A percentile compares a stretch with the other conserved stretches of the same genome.
Evolutionary conservation across 805 yeast species (phyloP).

Genomic region (Saturnispora sanitii): DNA sequence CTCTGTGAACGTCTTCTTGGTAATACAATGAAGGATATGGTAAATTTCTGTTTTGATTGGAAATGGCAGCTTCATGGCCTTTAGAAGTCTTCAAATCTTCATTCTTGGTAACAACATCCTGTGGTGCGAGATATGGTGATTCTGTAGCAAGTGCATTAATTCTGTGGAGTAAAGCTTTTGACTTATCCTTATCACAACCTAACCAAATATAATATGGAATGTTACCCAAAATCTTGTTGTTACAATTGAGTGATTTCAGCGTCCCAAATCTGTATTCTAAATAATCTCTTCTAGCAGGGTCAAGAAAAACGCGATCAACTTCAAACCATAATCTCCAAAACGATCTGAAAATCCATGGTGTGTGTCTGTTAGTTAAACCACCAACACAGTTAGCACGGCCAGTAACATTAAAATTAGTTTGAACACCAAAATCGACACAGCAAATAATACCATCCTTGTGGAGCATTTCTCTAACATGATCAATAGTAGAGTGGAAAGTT

Average conservation of each 20-base stretch:
- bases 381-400: slow-evolving; percentile 71
- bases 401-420: slow-evolving; percentile 49
- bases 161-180: slow-evolving; percentile 39
- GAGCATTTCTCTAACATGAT: slow-evolving; percentile 47
- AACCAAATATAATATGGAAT: slow-evolving; percentile 82
- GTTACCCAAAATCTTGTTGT: slow-evolving; percentile 55
- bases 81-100: slow-evolving; percentile 39
- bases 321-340: slow-evolving; percentile 89
- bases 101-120: slow-evolving; percentile 20
- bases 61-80: slow-evolving; percentile 70
- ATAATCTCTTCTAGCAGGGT: slow-evolving; percentile 73
- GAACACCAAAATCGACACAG: slow-evolving; percentile 76
- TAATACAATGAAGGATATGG: slow-evolving; percentile 78
- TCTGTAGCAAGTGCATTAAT: slow-evolving; percentile 70
- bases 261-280: slow-evolving; percentile 79
- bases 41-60: slow-evolving; percentile 49
- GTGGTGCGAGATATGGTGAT: slow-evolving; percentile 70
- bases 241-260: slow-evolving; percentile 58
- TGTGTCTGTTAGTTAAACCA: slow-evolving; percentile 60
- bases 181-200: slow-evolving; percentile 56
- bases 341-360: slow-evolving; percentile 67
- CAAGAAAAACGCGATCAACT: slow-evolving; percentile 69
- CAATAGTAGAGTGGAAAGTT: slow-evolving; percentile 67
- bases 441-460: slow-evolving; percentile 53
- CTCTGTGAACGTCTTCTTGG: slow-evolving; percentile 70